phyloP scores from a whole-genome alignment of 2,329 filamentous ascomycete species.

The Fusarium avenaceum region DNA sequence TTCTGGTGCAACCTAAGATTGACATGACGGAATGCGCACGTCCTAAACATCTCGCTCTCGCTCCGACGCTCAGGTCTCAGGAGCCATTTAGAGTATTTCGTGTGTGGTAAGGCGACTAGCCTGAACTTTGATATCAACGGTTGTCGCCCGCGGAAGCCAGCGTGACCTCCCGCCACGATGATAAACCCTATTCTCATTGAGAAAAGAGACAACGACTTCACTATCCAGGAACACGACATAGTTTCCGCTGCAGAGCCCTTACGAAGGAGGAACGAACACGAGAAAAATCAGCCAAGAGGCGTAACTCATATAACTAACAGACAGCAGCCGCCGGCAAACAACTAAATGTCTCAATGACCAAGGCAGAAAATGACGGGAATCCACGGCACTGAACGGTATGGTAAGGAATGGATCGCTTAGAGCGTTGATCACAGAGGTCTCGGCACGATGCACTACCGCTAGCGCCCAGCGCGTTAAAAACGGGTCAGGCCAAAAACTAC shows the following conservation, averaged over 20 bases:
- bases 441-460: not conserved
- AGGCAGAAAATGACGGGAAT: not conserved
- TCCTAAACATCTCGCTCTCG: not conserved
- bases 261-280: not conserved
- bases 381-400: not conserved
- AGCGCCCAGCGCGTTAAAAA: conserved; percentile 6
- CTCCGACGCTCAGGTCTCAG: not conserved
- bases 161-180: not conserved
- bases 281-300: not conserved
- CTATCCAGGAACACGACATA: conserved; percentile 6
- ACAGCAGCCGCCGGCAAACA: not conserved
- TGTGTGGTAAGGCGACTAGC: conserved; percentile 26
- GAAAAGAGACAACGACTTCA: conserved; percentile 41
- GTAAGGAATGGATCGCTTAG: not conserved
- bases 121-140: conserved; percentile 24
- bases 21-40: conserved; percentile 14
- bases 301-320: too few relatives aligned
- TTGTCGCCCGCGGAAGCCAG: not conserved
- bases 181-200: conserved; percentile 8
- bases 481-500: conserved; percentile 1
- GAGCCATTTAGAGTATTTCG: conserved; percentile 9
- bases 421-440: not conserved
- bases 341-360: not conserved
- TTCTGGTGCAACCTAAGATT: not conserved
- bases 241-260: not conserved